Evolutionary conservation across 371 early-diverging fungal genomes (phyloP).

Genomic region (Cokeromyces recurvatus): DNA sequence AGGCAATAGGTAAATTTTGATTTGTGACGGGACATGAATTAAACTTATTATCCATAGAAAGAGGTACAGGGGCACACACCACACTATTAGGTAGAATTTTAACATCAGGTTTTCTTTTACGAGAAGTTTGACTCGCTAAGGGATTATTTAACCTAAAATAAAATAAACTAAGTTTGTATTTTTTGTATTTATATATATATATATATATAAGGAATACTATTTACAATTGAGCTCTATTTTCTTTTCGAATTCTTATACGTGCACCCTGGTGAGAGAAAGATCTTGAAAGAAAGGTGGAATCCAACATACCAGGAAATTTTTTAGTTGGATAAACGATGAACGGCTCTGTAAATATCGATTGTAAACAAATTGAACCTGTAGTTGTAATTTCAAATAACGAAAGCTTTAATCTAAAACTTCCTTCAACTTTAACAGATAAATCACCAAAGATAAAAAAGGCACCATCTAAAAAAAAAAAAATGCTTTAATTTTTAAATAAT

Average conservation of each 20-base stretch:
- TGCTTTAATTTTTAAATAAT: neutral
- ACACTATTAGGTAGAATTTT: no score
- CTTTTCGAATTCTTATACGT: constrained; percentile 49
- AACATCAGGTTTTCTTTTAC: no score
- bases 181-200: no score
- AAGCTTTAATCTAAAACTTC: constrained; percentile 83
- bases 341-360: constrained; percentile 46
- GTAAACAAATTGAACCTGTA: constrained; percentile 22
- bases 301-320: constrained; percentile 88
- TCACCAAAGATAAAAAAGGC: constrained; percentile 96
- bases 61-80: no score
- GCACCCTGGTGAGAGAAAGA: constrained; percentile 51
- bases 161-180: no score
- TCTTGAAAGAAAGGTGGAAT: constrained; percentile 46
- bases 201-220: no score
- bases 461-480: constrained; percentile 53
- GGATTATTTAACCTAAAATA: no score
- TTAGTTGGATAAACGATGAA: constrained; percentile 84
- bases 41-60: no score
- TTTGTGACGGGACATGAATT: no score
- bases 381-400: constrained; percentile 79
- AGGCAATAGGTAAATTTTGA: no score
- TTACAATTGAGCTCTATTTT: constrained; percentile 41
- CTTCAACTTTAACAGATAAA: constrained; percentile 86
- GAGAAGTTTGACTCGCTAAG: no score